These are phyloP conservation scores for Penicillium vulpinum DNA, from an alignment of 2,329 filamentous ascomycete genomes.

Conservation along the genomic window DNA sequence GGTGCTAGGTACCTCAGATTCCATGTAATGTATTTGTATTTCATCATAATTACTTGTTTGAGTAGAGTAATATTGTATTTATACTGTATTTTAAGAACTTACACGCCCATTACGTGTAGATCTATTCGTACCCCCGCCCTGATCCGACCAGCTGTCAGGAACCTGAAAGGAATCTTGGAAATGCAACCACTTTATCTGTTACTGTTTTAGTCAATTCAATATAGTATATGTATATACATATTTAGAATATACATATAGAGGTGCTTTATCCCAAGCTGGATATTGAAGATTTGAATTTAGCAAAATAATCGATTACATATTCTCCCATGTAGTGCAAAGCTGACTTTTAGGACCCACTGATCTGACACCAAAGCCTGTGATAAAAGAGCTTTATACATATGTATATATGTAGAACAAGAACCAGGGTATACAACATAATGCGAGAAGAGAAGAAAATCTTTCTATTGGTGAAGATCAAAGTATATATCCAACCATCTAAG, in stretches of 20 bases:
- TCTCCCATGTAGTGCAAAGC: neutral
- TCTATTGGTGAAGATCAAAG: constrained; percentile 5
- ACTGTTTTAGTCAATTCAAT: neutral
- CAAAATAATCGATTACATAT: neutral
- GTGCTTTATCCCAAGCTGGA: neutral
- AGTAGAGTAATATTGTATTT: neutral
- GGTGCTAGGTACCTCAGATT: constrained; percentile 9
- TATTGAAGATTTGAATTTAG: neutral
- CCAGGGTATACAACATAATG: neutral
- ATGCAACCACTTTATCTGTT: neutral
- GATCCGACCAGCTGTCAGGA: constrained; percentile 27
- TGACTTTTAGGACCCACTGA: neutral
- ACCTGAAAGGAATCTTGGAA: neutral
- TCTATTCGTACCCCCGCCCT: constrained; percentile 17
- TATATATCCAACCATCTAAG: constrained; percentile 16
- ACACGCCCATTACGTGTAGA: neutral
- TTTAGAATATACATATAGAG: no score
- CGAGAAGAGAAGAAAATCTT: neutral
- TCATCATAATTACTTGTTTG: neutral
- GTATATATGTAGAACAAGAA: neutral
- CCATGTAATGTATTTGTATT: constrained; percentile 6
- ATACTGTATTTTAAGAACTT: neutral
- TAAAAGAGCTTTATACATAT: no score
- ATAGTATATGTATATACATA: no score
- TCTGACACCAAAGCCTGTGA: neutral